phyloP scores from a whole-genome alignment of 2,329 filamentous ascomycete genomes.

The Cercospora nicotianae region DNA sequence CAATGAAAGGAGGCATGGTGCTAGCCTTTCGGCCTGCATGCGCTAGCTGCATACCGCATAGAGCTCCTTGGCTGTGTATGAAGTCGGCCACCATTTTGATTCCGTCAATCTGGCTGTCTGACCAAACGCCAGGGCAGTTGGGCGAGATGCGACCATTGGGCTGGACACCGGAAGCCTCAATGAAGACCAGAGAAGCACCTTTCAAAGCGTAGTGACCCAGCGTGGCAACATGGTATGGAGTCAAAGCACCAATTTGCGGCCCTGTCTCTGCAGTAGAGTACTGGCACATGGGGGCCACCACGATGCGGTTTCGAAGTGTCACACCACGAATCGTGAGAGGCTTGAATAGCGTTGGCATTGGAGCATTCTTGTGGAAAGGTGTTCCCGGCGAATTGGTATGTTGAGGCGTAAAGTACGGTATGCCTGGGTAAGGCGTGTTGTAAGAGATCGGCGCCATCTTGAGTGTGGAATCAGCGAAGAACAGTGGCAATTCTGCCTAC shows the following conservation, averaged over 20 bases:
- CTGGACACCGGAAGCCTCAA: constrained; percentile 77
- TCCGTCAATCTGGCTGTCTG: constrained; percentile 74
- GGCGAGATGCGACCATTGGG: constrained; percentile 80
- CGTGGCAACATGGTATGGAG: constrained; percentile 80
- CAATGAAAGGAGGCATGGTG: constrained; percentile 63
- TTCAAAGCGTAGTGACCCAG: constrained; percentile 74
- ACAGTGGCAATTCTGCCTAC: too few relatives aligned
- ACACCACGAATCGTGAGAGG: constrained; percentile 57
- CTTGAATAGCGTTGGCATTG: constrained; percentile 60
- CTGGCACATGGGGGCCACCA: constrained; percentile 65
- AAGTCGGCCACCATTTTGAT: constrained; percentile 72
- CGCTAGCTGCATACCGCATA: constrained; percentile 74
- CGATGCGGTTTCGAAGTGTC: constrained; percentile 64
- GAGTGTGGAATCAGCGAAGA: not conserved
- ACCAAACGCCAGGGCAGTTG: constrained; percentile 76
- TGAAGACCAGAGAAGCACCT: constrained; percentile 70
- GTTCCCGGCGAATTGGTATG: constrained; percentile 49
- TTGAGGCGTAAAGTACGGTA: constrained; percentile 50
- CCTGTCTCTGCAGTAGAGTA: constrained; percentile 61
- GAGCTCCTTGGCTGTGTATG: constrained; percentile 72
- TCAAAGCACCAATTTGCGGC: constrained; percentile 61
- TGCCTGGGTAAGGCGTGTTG: constrained; percentile 46
- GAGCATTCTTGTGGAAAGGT: constrained; percentile 45
- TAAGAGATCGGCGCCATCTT: constrained; percentile 31
- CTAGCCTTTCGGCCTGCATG: constrained; percentile 70